A percentile compares a stretch with the other conserved stretches of the same genome.
Evolutionary conservation across 345 rosid species (phyloP).

Genomic region (Capsella bursapastoris): DNA sequence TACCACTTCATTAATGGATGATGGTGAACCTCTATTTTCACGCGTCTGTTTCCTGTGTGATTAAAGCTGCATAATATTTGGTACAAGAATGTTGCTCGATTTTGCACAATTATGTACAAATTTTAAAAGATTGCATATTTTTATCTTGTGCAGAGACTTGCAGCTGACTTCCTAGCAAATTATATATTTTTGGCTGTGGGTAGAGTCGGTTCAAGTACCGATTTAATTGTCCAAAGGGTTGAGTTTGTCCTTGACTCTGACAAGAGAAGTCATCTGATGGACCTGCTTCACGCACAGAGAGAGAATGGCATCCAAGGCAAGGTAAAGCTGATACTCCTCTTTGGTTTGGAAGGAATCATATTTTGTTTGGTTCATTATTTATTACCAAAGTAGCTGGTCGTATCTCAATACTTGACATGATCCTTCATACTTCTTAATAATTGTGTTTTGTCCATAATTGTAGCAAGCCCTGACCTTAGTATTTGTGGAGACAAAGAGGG

Average conservation of each 20-base stretch:
- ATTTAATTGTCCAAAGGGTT: conserved; percentile 95
- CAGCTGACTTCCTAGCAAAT: conserved; percentile 81
- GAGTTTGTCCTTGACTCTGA: conserved; percentile 92
- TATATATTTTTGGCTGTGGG: conserved; percentile 97
- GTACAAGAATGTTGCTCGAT: not conserved
- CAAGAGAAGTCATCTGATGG: conserved; percentile 99
- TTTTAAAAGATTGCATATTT: conserved; percentile 25
- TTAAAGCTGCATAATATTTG: conserved; percentile 8
- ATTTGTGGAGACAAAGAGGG: conserved; percentile 98
- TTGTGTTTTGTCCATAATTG: conserved; percentile 37
- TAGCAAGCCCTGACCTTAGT: conserved; percentile 98
- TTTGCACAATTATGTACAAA: conserved; percentile 20
- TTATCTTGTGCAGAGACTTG: conserved; percentile 77
- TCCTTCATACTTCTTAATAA: conserved; percentile 8
- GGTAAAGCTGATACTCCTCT: conserved; percentile 52
- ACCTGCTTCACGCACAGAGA: conserved; percentile 96
- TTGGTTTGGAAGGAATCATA: conserved; percentile 1
- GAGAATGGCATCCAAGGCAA: conserved; percentile 73
- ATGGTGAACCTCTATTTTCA: conserved; percentile 11
- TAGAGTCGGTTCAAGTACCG: conserved; percentile 98
- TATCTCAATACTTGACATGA: not conserved
- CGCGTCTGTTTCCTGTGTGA: conserved; percentile 25
- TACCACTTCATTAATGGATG: not conserved
- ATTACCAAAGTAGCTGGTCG: conserved; percentile 4
- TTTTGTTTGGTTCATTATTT: not conserved